Base-by-base conservation (phyloP, 2,329 filamentous ascomycete species). In the Bipolaris sorokiniana region DNA sequence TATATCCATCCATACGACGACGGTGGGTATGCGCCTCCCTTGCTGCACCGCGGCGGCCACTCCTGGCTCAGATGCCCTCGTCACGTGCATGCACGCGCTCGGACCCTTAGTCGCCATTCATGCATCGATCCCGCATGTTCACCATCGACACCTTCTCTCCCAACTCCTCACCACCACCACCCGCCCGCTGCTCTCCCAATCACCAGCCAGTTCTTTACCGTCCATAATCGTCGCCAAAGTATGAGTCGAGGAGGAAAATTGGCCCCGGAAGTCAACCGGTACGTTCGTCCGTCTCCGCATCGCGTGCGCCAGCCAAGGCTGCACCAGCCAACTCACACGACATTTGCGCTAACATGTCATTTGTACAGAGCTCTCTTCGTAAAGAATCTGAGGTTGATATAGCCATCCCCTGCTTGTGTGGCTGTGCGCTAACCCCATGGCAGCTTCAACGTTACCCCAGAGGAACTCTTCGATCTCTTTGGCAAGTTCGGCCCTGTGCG, bases 211-310 rank as follows among this genome's bases (percentile, higher is more conserved):
- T 67, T 64, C 45, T 54, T 65, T 51, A 56, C 40, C 56, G 51
- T 57, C 61, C 49, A 59, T 52, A 48, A 57, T 66, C 65, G 68
- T 68, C 69, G 64, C 69, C 73, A 74, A 92, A 90, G 88, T 88
- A 96, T 96, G 92, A 96, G 89, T 92, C 90, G 91, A 83, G 88
- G 88, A 84, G 90, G 89, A 83, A 98, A 97, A 88, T 90, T 98
- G 86, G 93, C 93, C 83, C 93, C 95, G 82, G 95, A 99, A 90
- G 93, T 97, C 84, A 98, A 98, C 86, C 90, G 92, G 92, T 96
- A 83, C 77, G 89, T 83, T 59, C 51, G 54, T 62, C 55, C 51
- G 38, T 45, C 46, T 55, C 60, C 62, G 57, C 58, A 51, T 54
- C 55, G 54, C 62, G 59, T 62, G 48, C 58, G 51, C 55, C 41